Conservation (phyloP, 306 rosid species). For the Quercus variabilis region DNA sequence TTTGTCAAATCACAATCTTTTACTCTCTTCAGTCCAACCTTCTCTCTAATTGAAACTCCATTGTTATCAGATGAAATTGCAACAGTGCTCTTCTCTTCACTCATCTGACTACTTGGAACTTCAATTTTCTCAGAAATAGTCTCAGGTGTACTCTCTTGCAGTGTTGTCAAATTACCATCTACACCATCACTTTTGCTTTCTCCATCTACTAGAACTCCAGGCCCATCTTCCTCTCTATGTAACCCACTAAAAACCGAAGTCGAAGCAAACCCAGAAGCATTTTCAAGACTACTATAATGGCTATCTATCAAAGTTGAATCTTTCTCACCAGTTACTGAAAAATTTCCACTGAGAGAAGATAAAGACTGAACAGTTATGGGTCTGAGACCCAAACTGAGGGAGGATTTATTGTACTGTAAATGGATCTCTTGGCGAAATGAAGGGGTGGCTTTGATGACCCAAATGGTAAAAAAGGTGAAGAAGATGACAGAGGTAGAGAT, state of each 20-base stretch:
- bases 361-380: slow-evolving; percentile 35
- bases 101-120: background rate
- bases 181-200: slow-evolving; percentile 15
- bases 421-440: slow-evolving; percentile 31
- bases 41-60: slow-evolving; percentile 19
- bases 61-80: slow-evolving; percentile 8
- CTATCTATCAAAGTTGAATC: slow-evolving; percentile 33
- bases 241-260: slow-evolving; percentile 24
- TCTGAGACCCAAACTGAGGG: slow-evolving; percentile 17
- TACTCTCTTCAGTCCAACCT: slow-evolving; percentile 25
- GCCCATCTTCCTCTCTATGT: slow-evolving; percentile 19
- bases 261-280: slow-evolving; percentile 30
- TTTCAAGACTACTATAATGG: slow-evolving; percentile 36
- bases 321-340: slow-evolving; percentile 29
- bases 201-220: slow-evolving; percentile 26
- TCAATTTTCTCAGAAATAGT: slow-evolving; percentile 15
- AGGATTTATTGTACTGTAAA: slow-evolving; percentile 50
- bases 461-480: slow-evolving; percentile 52
- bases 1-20: slow-evolving; percentile 62
- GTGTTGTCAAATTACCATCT: slow-evolving; percentile 27
- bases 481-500: slow-evolving; percentile 63
- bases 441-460: slow-evolving; percentile 56
- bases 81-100: slow-evolving; percentile 6
- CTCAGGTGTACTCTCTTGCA: slow-evolving; percentile 18
- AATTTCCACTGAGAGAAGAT: slow-evolving; percentile 30